Evolutionary conservation across 179 eudicot genomes (phyloP).

Genomic region (Spinacia oleracea): DNA sequence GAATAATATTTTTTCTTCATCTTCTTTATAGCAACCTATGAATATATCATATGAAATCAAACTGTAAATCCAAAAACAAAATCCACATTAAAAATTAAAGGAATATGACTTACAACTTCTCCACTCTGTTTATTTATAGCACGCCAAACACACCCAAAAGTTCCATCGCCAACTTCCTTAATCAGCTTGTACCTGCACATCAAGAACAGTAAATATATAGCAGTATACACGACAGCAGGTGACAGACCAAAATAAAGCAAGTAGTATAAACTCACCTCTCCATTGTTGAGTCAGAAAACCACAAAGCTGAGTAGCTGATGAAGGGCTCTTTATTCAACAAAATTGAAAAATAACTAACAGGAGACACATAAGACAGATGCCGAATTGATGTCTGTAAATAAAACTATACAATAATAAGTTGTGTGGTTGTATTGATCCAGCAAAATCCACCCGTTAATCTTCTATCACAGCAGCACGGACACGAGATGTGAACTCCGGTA

Average conservation of each 20-base stretch:
- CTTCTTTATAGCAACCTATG: constrained; percentile 92
- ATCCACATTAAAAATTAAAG: background rate
- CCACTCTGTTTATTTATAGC: constrained; percentile 92
- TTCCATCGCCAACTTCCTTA: constrained; percentile 95
- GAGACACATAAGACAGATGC: constrained; percentile 28
- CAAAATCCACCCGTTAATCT: constrained; percentile 48
- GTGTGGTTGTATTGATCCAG: constrained; percentile 37
- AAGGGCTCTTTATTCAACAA: constrained; percentile 42
- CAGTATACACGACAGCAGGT: background rate
- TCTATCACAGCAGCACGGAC: constrained; percentile 33
- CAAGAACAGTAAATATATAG: constrained; percentile 5
- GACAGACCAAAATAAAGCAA: background rate
- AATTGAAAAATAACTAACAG: constrained; percentile 26
- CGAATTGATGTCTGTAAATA: constrained; percentile 33
- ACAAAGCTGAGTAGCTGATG: constrained; percentile 33
- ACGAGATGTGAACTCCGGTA: constrained; percentile 32
- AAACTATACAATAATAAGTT: constrained; percentile 31
- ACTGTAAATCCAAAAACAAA: background rate
- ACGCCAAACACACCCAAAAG: constrained; percentile 98
- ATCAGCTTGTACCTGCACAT: constrained; percentile 70
- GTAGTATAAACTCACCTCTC: constrained; percentile 60
- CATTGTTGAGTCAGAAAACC: constrained; percentile 44
- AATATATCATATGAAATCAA: constrained; percentile 9
- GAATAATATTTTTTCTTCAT: constrained; percentile 97
- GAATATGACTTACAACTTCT: constrained; percentile 70